Conservation (phyloP, 768 basidiomycete species). For the Neoboletus subvelutipes region DNA sequence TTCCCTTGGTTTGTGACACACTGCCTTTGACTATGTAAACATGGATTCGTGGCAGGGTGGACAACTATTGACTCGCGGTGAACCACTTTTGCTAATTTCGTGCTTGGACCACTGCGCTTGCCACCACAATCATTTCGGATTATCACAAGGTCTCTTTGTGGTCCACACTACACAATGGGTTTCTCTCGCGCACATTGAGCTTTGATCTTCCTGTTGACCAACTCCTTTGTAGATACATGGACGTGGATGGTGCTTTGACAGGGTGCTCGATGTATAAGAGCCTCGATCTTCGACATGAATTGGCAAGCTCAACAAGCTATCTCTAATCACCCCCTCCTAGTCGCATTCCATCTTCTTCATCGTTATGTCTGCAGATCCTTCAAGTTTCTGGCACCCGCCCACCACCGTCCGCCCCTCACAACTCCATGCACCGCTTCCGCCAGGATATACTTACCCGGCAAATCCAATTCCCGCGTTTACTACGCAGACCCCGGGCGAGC, state of each 20-base stretch:
- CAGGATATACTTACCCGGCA: neutral
- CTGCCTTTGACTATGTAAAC: neutral
- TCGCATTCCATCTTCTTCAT: neutral
- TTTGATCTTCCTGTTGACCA: slow-evolving; percentile 5
- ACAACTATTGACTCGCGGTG: neutral
- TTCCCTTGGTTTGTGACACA: neutral
- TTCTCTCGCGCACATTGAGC: neutral
- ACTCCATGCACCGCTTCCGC: neutral
- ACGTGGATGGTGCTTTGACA: slow-evolving; percentile 1
- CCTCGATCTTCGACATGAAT: neutral
- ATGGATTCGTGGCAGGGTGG: neutral
- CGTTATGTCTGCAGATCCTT: slow-evolving; percentile 2
- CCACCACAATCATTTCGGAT: neutral
- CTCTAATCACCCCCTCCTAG: neutral
- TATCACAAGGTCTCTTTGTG: neutral
- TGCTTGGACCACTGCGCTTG: neutral
- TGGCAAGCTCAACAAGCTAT: neutral
- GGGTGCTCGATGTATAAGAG: slow-evolving; percentile 1
- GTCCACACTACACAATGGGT: neutral
- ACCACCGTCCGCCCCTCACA: slow-evolving; percentile 1
- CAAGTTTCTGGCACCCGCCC: slow-evolving; percentile 3
- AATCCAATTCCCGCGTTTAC: neutral
- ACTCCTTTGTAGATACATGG: neutral
- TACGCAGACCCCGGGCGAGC: slow-evolving; percentile 2
- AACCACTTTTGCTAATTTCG: neutral